These are phyloP conservation scores for Syncephalastrum monosporum DNA, from an alignment of 371 early-diverging fungal genomes.

Conservation along the genomic window DNA sequence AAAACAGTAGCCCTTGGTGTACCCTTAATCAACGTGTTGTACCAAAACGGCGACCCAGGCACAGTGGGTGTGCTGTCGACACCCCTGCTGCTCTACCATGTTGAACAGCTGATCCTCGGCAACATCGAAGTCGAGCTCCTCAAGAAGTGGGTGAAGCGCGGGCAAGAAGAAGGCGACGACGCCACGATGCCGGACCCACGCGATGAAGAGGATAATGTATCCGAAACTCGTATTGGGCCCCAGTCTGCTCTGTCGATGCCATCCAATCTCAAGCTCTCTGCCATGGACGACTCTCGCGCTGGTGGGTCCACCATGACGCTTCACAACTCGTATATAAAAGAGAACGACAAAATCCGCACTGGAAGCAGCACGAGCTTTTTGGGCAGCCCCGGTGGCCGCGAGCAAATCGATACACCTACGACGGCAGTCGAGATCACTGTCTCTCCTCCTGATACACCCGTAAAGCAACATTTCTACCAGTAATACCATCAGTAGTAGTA, in stretches of 20 bases:
- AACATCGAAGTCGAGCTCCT: slow-evolving; percentile 56
- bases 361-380: too few species aligned
- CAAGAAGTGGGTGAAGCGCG: slow-evolving; percentile 53
- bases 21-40: slow-evolving; percentile 69
- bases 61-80: slow-evolving; percentile 57
- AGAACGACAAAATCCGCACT: too few species aligned
- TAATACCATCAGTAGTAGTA: background rate
- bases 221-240: background rate
- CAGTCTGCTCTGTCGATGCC: too few species aligned
- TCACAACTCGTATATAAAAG: too few species aligned
- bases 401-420: slow-evolving; percentile 5
- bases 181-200: slow-evolving; percentile 9
- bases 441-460: slow-evolving; percentile 9
- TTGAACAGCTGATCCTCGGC: slow-evolving; percentile 66
- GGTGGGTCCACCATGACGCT: too few species aligned
- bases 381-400: too few species aligned
- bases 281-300: too few species aligned
- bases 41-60: slow-evolving; percentile 35
- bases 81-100: slow-evolving; percentile 68
- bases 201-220: slow-evolving; percentile 17
- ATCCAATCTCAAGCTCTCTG: too few species aligned
- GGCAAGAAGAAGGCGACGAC: slow-evolving; percentile 25
- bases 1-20: slow-evolving; percentile 75
- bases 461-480: slow-evolving; percentile 1
- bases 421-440: slow-evolving; percentile 9